phyloP scores from a whole-genome alignment of 140 eudicot genomes.

The Ambrosia hybrid region DNA sequence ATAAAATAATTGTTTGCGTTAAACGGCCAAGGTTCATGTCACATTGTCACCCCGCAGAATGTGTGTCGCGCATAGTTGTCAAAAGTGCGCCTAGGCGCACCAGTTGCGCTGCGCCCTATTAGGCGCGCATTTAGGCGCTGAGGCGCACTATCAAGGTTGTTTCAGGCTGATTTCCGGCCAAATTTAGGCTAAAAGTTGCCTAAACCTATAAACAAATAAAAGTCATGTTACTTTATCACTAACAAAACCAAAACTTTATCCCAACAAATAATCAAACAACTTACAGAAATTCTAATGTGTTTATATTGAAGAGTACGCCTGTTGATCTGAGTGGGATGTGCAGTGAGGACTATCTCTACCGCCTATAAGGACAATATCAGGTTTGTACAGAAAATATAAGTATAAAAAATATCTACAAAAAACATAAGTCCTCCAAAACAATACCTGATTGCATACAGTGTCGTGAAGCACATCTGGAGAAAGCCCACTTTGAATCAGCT shows the following conservation, averaged over 20 bases:
- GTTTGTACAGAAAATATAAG: slow-evolving; percentile 4
- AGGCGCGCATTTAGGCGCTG: no score
- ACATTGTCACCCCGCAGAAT: background rate
- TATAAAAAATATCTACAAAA: slow-evolving; percentile 12
- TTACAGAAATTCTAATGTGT: slow-evolving; percentile 84
- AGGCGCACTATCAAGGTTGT: no score
- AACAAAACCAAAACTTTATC: background rate
- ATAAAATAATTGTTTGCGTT: background rate
- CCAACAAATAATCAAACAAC: slow-evolving; percentile 15
- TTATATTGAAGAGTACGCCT: slow-evolving; percentile 92
- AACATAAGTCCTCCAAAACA: slow-evolving; percentile 1
- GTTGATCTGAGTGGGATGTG: slow-evolving; percentile 97
- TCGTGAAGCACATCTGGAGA: slow-evolving; percentile 81
- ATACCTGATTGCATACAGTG: slow-evolving; percentile 89
- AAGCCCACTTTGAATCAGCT: slow-evolving; percentile 78
- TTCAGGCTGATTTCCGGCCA: no score
- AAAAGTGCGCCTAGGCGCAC: no score
- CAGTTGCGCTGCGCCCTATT: no score
- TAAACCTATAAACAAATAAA: background rate
- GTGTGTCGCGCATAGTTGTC: no score
- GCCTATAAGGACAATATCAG: slow-evolving; percentile 42
- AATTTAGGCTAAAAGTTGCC: no score
- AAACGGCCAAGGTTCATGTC: background rate
- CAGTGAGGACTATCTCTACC: slow-evolving; percentile 97
- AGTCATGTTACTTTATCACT: slow-evolving; percentile 3